phyloP scores from a whole-genome alignment of 2,329 filamentous ascomycete species.

The Colletotrichum sp. region DNA sequence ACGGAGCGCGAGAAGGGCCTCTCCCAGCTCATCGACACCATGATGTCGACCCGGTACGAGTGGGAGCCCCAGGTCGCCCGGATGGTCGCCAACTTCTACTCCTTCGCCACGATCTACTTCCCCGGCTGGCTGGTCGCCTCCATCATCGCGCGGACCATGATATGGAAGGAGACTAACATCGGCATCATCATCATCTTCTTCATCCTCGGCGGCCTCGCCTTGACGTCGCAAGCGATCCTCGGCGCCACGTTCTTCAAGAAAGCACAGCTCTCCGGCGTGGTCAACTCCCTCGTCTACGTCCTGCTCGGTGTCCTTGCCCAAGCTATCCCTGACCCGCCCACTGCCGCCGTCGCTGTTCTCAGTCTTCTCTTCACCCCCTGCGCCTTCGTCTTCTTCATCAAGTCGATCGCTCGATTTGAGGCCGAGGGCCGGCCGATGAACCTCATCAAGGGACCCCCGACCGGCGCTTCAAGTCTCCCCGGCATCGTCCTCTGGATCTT shows the following conservation, averaged over 20 bases:
- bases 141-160: slow-evolving; percentile 63
- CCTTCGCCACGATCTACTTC: slow-evolving; percentile 72
- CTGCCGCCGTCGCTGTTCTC: slow-evolving; percentile 69
- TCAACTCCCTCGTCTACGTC: slow-evolving; percentile 73
- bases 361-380: slow-evolving; percentile 84
- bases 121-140: slow-evolving; percentile 54
- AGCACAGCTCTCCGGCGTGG: slow-evolving; percentile 86
- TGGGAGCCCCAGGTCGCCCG: slow-evolving; percentile 45
- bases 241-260: slow-evolving; percentile 85
- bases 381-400: slow-evolving; percentile 83
- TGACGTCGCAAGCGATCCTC: slow-evolving; percentile 82
- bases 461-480: slow-evolving; percentile 70
- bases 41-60: slow-evolving; percentile 68
- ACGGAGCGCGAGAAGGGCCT: slow-evolving; percentile 74
- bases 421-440: slow-evolving; percentile 62
- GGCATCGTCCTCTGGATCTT: slow-evolving; percentile 82
- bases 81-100: slow-evolving; percentile 64
- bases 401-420: slow-evolving; percentile 80
- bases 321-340: slow-evolving; percentile 66
- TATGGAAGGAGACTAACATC: slow-evolving; percentile 67
- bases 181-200: slow-evolving; percentile 76
- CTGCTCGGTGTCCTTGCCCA: slow-evolving; percentile 84
- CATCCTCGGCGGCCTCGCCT: slow-evolving; percentile 73
- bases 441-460: slow-evolving; percentile 65
- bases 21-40: slow-evolving; percentile 76